Conservation (phyloP, 2,329 filamentous ascomycete species). For the Zalaria sp. region DNA sequence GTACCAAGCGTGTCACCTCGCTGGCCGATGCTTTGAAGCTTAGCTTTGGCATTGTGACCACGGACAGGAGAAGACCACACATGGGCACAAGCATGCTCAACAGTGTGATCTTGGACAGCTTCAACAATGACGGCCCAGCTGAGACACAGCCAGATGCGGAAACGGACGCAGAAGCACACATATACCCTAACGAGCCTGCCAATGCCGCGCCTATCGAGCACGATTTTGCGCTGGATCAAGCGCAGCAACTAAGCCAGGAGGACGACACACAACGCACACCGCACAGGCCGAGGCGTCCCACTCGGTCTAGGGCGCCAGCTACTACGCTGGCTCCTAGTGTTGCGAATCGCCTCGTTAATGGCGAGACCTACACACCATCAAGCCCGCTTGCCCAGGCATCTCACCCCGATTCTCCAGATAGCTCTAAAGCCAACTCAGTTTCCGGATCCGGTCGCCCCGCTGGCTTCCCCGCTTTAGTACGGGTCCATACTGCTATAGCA, state of each 20-base stretch:
- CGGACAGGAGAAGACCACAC: slow-evolving; percentile 48
- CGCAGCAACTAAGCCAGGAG: slow-evolving; percentile 4
- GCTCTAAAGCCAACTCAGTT: not conserved
- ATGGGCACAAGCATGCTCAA: slow-evolving; percentile 49
- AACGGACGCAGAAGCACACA: slow-evolving; percentile 15
- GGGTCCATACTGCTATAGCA: slow-evolving; percentile 13
- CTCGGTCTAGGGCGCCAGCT: slow-evolving; percentile 8
- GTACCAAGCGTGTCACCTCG: slow-evolving; percentile 92
- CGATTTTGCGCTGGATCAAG: slow-evolving; percentile 12
- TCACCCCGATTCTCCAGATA: slow-evolving; percentile 14
- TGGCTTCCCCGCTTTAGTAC: slow-evolving; percentile 6
- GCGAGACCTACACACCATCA: slow-evolving; percentile 8
- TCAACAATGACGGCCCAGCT: slow-evolving; percentile 9
- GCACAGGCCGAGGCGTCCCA: slow-evolving; percentile 1
- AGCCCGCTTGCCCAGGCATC: slow-evolving; percentile 18
- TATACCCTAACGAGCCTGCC: slow-evolving; percentile 11
- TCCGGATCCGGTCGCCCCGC: not conserved
- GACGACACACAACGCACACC: slow-evolving; percentile 2
- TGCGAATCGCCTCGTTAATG: slow-evolving; percentile 13
- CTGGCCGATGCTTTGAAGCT: slow-evolving; percentile 90
- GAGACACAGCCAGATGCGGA: slow-evolving; percentile 14
- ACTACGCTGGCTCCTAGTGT: slow-evolving; percentile 7
- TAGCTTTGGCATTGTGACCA: slow-evolving; percentile 93
- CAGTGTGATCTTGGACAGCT: slow-evolving; percentile 55
- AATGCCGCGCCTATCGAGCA: slow-evolving; percentile 10